phyloP scores from a whole-genome alignment of 305 asterid species.

The Nicotiana rustica region DNA sequence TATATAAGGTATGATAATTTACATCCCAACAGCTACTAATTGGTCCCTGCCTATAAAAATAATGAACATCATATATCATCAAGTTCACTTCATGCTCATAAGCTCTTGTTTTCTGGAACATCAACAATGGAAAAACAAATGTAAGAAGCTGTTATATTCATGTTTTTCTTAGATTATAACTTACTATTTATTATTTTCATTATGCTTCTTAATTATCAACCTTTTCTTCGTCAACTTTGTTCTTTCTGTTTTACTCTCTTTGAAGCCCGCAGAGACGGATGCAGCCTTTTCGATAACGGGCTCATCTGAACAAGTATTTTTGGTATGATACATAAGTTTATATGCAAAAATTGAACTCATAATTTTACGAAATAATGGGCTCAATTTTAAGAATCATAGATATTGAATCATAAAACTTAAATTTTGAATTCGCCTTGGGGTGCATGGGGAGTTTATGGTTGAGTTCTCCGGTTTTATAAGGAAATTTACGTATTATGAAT shows the following conservation, averaged over 20 bases:
- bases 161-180: neutral
- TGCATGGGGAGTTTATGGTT: too few species aligned
- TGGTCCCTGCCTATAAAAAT: neutral
- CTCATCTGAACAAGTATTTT: too few species aligned
- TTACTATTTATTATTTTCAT: neutral
- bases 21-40: conserved; percentile 12
- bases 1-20: neutral
- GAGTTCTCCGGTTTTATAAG: neutral
- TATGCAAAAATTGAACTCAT: too few species aligned
- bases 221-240: neutral
- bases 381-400: too few species aligned
- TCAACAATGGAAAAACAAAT: neutral
- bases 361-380: too few species aligned
- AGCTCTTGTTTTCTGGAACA: neutral
- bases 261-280: too few species aligned
- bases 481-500: neutral
- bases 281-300: too few species aligned
- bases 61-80: neutral
- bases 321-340: too few species aligned
- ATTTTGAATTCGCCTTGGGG: too few species aligned
- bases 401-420: too few species aligned
- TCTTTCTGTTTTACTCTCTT: neutral
- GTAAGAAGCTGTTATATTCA: neutral
- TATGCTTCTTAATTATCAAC: neutral
- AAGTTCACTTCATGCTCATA: neutral